phyloP scores from a whole-genome alignment of 2,329 filamentous ascomycete genomes.

The Leptographium radiaticola region DNA sequence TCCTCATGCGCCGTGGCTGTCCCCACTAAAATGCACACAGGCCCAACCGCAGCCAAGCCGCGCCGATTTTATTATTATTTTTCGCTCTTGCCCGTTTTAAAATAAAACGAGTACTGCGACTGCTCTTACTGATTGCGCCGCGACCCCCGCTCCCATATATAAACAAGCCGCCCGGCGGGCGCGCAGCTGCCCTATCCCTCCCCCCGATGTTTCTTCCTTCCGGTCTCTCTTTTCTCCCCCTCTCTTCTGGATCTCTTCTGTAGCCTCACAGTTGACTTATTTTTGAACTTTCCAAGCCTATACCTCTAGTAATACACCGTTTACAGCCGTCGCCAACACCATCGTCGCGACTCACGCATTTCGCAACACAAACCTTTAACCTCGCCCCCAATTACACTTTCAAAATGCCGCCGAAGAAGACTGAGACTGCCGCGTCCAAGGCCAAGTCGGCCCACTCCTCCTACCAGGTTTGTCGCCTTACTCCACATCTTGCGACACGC shows the following conservation, averaged over 20 bases:
- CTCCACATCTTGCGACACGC: not conserved
- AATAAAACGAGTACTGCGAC: conserved; percentile 3
- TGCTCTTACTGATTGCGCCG: conserved; percentile 40
- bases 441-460: conserved; percentile 38
- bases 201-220: conserved; percentile 26
- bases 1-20: too few species aligned
- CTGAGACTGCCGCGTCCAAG: conserved; percentile 30
- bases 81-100: not conserved
- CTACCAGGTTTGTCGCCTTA: conserved; percentile 39
- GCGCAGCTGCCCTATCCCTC: conserved; percentile 28
- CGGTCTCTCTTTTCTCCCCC: conserved; percentile 4
- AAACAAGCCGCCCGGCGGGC: conserved; percentile 44
- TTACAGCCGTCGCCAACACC: not conserved
- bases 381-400: not conserved
- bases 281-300: conserved; percentile 8
- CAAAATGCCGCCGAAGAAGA: conserved; percentile 49
- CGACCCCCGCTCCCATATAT: conserved; percentile 43
- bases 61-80: conserved; percentile 13
- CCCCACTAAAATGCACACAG: conserved; percentile 2
- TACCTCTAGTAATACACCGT: too few species aligned
- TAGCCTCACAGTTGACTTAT: not conserved
- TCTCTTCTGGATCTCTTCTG: not conserved
- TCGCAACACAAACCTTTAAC: not conserved
- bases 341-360: conserved; percentile 4
- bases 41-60: conserved; percentile 5